phyloP scores from a whole-genome alignment of 345 rosid genomes.

The Turritis glabra region DNA sequence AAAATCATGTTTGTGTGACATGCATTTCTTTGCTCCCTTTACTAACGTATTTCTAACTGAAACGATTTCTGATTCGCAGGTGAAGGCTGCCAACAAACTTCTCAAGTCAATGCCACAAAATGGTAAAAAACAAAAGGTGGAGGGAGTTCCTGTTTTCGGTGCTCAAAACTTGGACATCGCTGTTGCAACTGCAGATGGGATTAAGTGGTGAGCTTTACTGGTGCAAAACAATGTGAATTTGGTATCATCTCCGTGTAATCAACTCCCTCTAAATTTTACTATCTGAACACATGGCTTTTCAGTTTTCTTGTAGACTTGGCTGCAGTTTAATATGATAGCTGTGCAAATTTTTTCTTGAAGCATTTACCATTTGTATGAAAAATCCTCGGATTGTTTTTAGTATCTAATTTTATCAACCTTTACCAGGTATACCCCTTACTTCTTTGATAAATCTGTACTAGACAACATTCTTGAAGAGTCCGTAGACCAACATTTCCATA shows the following conservation, averaged over 20 bases:
- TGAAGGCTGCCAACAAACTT: conserved; percentile 88
- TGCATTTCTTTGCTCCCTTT: conserved; percentile 11
- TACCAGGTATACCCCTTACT: conserved; percentile 93
- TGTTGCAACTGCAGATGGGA: conserved; percentile 87
- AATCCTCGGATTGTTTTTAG: not conserved
- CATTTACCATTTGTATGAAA: conserved; percentile 2
- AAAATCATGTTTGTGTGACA: not conserved
- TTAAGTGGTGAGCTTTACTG: conserved; percentile 69
- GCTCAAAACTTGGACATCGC: conserved; percentile 96
- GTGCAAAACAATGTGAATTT: not conserved
- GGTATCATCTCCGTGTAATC: not conserved
- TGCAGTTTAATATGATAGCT: not conserved
- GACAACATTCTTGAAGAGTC: conserved; percentile 97
- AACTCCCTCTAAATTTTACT: conserved; percentile 9
- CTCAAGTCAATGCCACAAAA: conserved; percentile 60
- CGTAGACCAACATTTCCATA: conserved; percentile 87
- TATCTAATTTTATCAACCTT: conserved; percentile 22
- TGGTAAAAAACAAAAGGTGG: conserved; percentile 59
- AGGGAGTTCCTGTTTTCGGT: conserved; percentile 91
- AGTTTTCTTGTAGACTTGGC: not conserved
- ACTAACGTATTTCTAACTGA: not conserved
- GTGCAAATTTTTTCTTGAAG: not conserved
- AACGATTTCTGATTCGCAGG: conserved; percentile 45
- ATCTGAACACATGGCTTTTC: not conserved
- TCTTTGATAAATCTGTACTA: conserved; percentile 87